Evolutionary conservation across 108 stramenopile genomes (phyloP).

Genomic region (Nitzschia sp.): DNA sequence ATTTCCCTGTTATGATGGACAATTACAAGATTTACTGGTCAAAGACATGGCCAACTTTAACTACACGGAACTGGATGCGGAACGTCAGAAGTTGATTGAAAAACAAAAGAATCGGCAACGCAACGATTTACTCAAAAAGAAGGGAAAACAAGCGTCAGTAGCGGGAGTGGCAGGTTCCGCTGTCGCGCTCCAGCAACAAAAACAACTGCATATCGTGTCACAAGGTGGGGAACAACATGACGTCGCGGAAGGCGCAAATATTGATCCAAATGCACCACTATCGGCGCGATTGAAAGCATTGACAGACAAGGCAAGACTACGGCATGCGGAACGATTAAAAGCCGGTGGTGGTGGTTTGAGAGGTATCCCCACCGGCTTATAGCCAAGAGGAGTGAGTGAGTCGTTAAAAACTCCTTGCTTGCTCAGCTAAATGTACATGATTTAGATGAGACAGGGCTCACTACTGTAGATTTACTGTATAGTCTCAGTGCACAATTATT

Average conservation of each 20-base stretch:
- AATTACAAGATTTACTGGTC: slow-evolving; percentile 20
- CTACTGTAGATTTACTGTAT: too few relatives aligned
- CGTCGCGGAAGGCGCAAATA: background rate
- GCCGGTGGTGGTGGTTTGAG: background rate
- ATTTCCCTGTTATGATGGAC: slow-evolving; percentile 35
- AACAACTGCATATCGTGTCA: too few relatives aligned
- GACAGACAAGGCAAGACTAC: background rate
- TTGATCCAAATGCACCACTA: background rate
- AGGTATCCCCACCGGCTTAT: too few relatives aligned
- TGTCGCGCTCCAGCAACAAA: background rate
- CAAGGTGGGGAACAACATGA: too few relatives aligned
- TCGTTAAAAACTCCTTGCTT: too few relatives aligned
- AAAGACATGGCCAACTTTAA: slow-evolving; percentile 20
- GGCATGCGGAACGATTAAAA: background rate
- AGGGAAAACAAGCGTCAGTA: background rate
- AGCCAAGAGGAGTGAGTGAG: too few relatives aligned
- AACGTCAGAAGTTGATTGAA: slow-evolving; percentile 2
- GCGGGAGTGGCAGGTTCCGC: too few relatives aligned
- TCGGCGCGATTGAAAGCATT: background rate
- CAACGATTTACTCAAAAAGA: background rate
- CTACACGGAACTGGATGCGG: slow-evolving; percentile 16
- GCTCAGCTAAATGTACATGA: too few relatives aligned
- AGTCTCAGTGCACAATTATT: too few relatives aligned
- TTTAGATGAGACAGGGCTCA: too few relatives aligned
- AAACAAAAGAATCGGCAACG: slow-evolving; percentile 17